Conservation (phyloP, 23 red algal genomes). For the Gracilaria domingensis region DNA sequence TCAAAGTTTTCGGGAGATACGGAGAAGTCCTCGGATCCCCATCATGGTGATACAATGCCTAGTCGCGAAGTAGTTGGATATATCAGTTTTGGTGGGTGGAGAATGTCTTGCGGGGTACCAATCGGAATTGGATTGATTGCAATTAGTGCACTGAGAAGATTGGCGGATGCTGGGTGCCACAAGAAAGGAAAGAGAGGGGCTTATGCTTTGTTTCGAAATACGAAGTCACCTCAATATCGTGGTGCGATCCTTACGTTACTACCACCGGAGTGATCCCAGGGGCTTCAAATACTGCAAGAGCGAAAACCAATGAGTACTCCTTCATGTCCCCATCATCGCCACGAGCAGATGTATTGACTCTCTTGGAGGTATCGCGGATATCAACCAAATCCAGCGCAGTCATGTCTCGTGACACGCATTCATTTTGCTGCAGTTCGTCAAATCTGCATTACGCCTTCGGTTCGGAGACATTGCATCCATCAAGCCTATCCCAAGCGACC, state of each 20-base stretch:
- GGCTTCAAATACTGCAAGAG: too few species aligned
- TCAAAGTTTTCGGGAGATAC: neutral
- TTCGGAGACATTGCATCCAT: too few species aligned
- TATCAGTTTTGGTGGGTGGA: slow-evolving; percentile 40
- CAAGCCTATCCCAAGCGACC: too few species aligned
- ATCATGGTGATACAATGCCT: slow-evolving; percentile 7
- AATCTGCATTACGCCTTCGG: too few species aligned
- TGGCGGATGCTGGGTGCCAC: neutral
- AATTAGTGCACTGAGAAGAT: slow-evolving; percentile 16
- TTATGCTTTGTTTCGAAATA: slow-evolving; percentile 33
- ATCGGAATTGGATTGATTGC: slow-evolving; percentile 27
- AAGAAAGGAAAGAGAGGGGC: slow-evolving; percentile 8
- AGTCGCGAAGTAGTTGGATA: slow-evolving; percentile 46
- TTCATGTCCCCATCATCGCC: too few species aligned
- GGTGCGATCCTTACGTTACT: slow-evolving; percentile 8
- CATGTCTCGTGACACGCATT: too few species aligned
- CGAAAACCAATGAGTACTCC: too few species aligned
- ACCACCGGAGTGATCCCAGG: neutral
- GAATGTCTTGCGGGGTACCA: slow-evolving; percentile 11
- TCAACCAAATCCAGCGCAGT: too few species aligned
- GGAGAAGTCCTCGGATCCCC: slow-evolving; percentile 12
- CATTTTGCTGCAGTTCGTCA: too few species aligned
- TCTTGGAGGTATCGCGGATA: too few species aligned
- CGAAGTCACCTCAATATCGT: slow-evolving; percentile 36
- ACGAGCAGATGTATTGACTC: too few species aligned